Conservation (phyloP, 305 asterid genomes). For the Fraxinus angustifolia region DNA sequence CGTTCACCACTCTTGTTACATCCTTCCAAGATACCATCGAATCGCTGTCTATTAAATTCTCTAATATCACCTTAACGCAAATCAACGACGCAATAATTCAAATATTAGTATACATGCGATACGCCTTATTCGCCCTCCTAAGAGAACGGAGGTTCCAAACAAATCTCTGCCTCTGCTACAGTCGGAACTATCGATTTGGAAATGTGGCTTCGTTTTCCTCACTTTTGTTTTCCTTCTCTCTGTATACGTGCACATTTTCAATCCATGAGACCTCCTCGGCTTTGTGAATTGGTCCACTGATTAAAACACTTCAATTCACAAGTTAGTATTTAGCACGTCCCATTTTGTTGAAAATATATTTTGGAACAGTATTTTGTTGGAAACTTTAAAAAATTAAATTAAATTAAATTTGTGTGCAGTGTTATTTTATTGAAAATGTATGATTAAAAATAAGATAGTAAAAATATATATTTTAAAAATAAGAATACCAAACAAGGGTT, state of each 20-base stretch:
- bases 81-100: not conserved
- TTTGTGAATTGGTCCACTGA: too few relatives aligned
- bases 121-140: not conserved
- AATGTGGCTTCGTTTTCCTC: not conserved
- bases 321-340: too few relatives aligned
- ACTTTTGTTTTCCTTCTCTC: not conserved
- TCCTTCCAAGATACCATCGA: conserved; percentile 54
- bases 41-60: not conserved
- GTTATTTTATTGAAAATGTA: too few relatives aligned
- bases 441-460: too few relatives aligned
- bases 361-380: too few relatives aligned
- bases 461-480: too few relatives aligned
- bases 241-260: not conserved
- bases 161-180: not conserved
- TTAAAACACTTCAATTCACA: too few relatives aligned
- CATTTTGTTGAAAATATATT: too few relatives aligned
- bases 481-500: too few relatives aligned
- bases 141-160: not conserved
- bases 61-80: not conserved
- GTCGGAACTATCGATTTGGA: not conserved
- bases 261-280: too few relatives aligned
- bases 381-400: too few relatives aligned
- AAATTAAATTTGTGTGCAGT: too few relatives aligned
- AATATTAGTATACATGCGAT: not conserved
- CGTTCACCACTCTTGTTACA: conserved; percentile 54